Base-by-base conservation (phyloP, 2,329 filamentous ascomycete genomes). In the Cercospora berteroae region DNA sequence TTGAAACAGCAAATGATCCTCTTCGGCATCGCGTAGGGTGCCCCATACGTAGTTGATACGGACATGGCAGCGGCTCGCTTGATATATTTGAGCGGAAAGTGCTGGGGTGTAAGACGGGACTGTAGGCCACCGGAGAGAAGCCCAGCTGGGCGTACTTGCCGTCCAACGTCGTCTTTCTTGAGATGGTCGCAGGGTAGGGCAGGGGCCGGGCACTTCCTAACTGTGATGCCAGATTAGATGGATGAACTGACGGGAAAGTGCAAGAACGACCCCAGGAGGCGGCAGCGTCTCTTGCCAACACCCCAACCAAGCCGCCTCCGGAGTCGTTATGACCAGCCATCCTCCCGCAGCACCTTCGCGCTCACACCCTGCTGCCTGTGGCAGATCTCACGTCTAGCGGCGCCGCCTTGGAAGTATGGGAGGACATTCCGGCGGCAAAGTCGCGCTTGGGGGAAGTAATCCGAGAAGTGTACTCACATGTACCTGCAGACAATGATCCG, bases 401-500 rank as follows among this genome's bases (percentile, higher is more conserved):
- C 59, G 39, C 63, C 50, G 63, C 60, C 59, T 69, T 31, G 60
- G 56, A 67, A 68, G 64, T 64, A 67, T 64, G 70, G 69, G 52
- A 60, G 33, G 58, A 63, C 33, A 65, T 64, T 69, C 70, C 70
- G 69, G 69, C 69, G 69, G 69, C 66, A 68, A 69, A 60, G 50
- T 64, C 65, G 69, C 65, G 65, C 65, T 52, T 65, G 65, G 61
- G 65, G 65, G 50, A 72, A 44, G 60, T 59, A 65, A 65, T 67
- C 69, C 70, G 70, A 60, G 56, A 64, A 69, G 62, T 57, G 64
- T 65, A 67, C 42, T 44, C 60, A 67, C 69, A 33, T 59, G 70
- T 69, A 72, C 70, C 70, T 72, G 70, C 70, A 72, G 67, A 64
- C 52, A 39, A 61, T 60, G 68, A 69, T 70, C 64, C 67, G 56